Percentiles rank a stretch among this genome's conserved stretches.
Evolutionary conservation across 192 early-diverging fungal species (phyloP).

Genomic region (Diversispora epigaea): DNA sequence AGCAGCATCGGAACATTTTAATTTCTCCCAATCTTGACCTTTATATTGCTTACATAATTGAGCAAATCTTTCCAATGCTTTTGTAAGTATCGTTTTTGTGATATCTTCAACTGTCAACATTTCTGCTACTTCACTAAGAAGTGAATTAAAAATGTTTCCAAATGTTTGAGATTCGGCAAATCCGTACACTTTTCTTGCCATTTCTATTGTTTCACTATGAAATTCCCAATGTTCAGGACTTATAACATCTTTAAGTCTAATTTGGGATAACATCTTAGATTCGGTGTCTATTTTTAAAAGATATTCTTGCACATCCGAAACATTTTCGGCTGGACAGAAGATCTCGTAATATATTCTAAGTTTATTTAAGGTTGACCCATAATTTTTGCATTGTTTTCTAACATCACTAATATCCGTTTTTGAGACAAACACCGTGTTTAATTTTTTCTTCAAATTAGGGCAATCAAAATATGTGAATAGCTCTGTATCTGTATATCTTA

Average conservation of each 20-base stretch:
- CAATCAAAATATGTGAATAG: slow-evolving; percentile 14
- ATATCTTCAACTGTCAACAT: not conserved
- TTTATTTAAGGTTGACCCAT: not conserved
- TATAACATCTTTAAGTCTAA: not conserved
- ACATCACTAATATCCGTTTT: not conserved
- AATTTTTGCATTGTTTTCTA: not conserved
- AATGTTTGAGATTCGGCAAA: slow-evolving; percentile 10
- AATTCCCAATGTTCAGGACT: not conserved
- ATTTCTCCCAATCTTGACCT: slow-evolving; percentile 8
- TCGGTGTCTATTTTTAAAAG: not conserved
- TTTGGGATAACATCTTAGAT: not conserved
- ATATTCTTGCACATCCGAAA: not conserved
- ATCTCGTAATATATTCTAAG: not conserved
- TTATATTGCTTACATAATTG: not conserved
- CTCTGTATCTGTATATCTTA: not conserved
- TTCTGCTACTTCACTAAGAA: not conserved
- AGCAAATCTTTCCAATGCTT: not conserved
- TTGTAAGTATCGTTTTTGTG: not conserved
- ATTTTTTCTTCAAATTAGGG: not conserved
- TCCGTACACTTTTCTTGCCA: not conserved
- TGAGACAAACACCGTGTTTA: not conserved
- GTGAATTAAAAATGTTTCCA: slow-evolving; percentile 3
- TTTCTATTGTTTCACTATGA: not conserved
- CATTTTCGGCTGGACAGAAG: not conserved
- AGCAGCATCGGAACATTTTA: not conserved